These are phyloP conservation scores for Pyrus betulifolia DNA, from an alignment of 306 rosid species.

Conservation along the genomic window DNA sequence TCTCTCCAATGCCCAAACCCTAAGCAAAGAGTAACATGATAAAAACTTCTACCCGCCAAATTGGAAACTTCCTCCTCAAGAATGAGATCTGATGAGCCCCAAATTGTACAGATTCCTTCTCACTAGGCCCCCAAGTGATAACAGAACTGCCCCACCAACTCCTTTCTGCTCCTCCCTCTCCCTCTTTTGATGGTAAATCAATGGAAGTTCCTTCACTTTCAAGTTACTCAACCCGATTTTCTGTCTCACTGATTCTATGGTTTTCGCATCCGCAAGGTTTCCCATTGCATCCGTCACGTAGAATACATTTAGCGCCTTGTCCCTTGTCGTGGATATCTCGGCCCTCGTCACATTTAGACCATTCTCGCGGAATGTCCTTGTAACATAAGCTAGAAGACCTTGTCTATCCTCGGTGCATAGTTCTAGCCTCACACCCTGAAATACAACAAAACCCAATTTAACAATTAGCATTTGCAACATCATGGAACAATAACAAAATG, in stretches of 20 bases:
- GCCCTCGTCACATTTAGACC: conserved; percentile 85
- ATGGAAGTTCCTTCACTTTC: conserved; percentile 70
- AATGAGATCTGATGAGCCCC: conserved; percentile 78
- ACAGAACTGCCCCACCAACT: conserved; percentile 78
- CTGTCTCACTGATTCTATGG: conserved; percentile 63
- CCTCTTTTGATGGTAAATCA: conserved; percentile 26
- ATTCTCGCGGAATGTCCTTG: conserved; percentile 84
- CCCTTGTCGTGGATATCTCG: conserved; percentile 56
- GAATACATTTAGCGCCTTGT: conserved; percentile 52
- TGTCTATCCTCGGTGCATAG: conserved; percentile 50
- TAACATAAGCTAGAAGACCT: conserved; percentile 77
- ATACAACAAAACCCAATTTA: neutral
- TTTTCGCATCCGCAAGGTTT: conserved; percentile 43
- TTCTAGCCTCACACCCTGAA: conserved; percentile 76
- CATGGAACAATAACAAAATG: neutral
- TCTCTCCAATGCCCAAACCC: conserved; percentile 47
- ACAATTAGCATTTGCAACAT: neutral
- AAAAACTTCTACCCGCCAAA: conserved; percentile 2
- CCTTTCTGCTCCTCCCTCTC: conserved; percentile 51
- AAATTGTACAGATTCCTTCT: conserved; percentile 76
- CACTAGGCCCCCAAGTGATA: conserved; percentile 79
- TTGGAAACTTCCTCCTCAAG: conserved; percentile 27
- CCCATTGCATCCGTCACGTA: conserved; percentile 79
- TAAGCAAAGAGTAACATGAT: conserved; percentile 57
- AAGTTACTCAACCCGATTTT: conserved; percentile 58